Evolutionary conservation across 306 rosid genomes (phyloP), one percentile per base, ranked within the genome.

Genomic region (Fragaria iinumae): DNA sequence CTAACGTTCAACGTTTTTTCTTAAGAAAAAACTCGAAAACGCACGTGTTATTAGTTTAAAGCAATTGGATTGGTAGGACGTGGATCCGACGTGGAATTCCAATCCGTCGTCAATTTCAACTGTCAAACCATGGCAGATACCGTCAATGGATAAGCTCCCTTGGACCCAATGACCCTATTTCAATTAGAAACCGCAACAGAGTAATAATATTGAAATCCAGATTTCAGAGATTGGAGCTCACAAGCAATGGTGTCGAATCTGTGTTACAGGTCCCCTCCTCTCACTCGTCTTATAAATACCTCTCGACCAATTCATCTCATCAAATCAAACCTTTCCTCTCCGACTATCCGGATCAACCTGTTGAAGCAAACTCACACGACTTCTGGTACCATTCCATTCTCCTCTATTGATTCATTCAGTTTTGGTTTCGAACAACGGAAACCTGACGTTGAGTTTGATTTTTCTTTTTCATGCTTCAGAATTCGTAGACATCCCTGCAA

Each of bases 231-330:
- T 16, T 13, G 18, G 8, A 25, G 2, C 23, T 57, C 34, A 59
- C 68, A 72, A 90, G 75, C 85, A 72, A 92, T 94, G 98, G 87
- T 53, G 81, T 86, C 84, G 29, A 82, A 47, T 77, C 77, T 60
- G 75, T 62, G 69, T 45, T 70, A 11, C 72, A 57, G 68, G 73
- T 41, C 60, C 63, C 45, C 47, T 9, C 70, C 70, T 65, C 41
- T 76, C 0, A 20, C 82, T 73, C 52, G 71, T 12, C 77, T 83
- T 92, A 94, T 94, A 91, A 94, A 94, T 89, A 89, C 87, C 49
- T 49, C 59, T 7, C 47, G 69, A 16, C 53, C 39, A 67, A 4
- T 68, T 50, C 83, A 14, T 41, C 62, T 47, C 1, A 71, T 80
- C 13, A 47, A 75, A 38, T 80, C 81, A 10, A 77, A 62, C 41